These are phyloP conservation scores for Radiomyces spectabilis DNA, from an alignment of 192 early-diverging fungal genomes.

Conservation along the genomic window DNA sequence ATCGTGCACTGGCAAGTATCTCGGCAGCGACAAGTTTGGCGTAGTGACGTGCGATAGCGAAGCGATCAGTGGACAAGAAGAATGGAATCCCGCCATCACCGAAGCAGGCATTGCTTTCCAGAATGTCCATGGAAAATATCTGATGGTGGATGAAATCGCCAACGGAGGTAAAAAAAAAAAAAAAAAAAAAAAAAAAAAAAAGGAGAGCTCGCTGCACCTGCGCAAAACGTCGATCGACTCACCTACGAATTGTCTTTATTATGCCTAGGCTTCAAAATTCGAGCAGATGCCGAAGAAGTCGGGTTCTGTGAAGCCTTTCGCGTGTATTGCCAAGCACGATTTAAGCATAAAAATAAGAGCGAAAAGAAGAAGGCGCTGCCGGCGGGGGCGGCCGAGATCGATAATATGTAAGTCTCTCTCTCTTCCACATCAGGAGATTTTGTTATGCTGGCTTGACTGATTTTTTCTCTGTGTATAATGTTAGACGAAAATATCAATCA, in stretches of 20 bases:
- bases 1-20: slow-evolving; percentile 55
- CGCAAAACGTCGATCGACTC: too few species aligned
- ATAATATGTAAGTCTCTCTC: slow-evolving; percentile 49
- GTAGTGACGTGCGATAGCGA: slow-evolving; percentile 61
- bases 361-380: slow-evolving; percentile 40
- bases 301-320: slow-evolving; percentile 68
- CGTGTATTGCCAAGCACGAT: slow-evolving; percentile 64
- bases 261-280: slow-evolving; percentile 42
- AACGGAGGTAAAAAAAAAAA: slow-evolving; percentile 19
- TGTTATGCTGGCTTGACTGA: not conserved
- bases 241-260: too few species aligned
- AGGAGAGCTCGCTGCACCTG: too few species aligned
- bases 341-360: slow-evolving; percentile 46
- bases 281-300: slow-evolving; percentile 64
- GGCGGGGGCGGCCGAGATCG: slow-evolving; percentile 51
- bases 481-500: slow-evolving; percentile 67
- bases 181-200: not conserved
- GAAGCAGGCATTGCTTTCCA: slow-evolving; percentile 66
- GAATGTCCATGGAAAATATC: slow-evolving; percentile 56
- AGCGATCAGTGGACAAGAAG: slow-evolving; percentile 74
- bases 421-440: not conserved
- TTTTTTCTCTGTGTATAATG: not conserved
- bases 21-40: slow-evolving; percentile 74
- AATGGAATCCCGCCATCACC: slow-evolving; percentile 60
- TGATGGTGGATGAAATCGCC: slow-evolving; percentile 55